Conservation (phyloP, 163 green algal species). For the Scenedesmus sp. region DNA sequence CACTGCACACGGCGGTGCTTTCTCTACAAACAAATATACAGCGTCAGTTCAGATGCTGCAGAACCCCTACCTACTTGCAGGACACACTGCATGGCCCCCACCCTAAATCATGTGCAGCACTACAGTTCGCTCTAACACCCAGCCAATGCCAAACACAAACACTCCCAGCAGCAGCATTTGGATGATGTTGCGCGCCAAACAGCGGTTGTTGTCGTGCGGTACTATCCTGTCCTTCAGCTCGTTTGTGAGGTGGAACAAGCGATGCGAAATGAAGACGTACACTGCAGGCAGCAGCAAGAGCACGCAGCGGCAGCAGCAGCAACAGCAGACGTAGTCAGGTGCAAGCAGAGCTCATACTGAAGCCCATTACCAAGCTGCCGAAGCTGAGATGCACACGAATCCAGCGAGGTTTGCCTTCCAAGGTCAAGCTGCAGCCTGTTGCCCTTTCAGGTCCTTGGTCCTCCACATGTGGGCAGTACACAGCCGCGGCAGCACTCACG, state of each 20-base stretch:
- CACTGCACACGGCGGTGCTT: neutral
- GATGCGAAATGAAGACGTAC: constrained; percentile 87
- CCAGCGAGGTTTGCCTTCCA: neutral
- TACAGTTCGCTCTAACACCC: constrained; percentile 27
- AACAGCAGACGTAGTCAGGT: neutral
- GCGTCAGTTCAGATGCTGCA: neutral
- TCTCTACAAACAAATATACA: no score
- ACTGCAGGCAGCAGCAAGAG: constrained; percentile 61
- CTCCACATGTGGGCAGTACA: neutral
- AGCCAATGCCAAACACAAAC: constrained; percentile 22
- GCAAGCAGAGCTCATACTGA: neutral
- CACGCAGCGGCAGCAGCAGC: neutral
- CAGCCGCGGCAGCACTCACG: constrained; percentile 12
- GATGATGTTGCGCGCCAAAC: constrained; percentile 82
- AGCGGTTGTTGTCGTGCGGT: constrained; percentile 85
- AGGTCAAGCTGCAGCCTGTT: neutral
- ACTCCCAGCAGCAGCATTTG: constrained; percentile 61
- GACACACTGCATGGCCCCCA: neutral
- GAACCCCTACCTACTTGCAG: neutral
- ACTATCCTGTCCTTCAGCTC: constrained; percentile 86
- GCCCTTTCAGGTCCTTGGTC: neutral
- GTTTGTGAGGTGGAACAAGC: constrained; percentile 92
- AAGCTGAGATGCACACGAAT: neutral
- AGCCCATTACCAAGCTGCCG: no score
- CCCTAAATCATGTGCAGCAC: constrained; percentile 43